Conservation (phyloP, 2,329 filamentous ascomycete species). For the Colletotrichum lupini region DNA sequence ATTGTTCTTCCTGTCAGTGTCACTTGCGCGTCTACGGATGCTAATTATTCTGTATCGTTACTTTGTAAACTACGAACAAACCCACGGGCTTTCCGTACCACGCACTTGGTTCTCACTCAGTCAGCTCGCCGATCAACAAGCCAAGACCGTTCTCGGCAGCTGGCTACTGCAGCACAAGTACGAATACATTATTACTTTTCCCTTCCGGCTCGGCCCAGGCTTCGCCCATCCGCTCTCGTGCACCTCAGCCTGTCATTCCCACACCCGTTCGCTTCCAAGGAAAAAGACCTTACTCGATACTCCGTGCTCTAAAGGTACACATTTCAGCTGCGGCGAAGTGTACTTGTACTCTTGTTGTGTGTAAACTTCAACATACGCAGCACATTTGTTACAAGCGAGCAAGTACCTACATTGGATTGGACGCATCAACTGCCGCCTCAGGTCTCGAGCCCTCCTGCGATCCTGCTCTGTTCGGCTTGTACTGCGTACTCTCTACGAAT, state of each 20-base stretch:
- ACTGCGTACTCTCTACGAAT: too few species aligned
- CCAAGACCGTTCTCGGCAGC: constrained; percentile 14
- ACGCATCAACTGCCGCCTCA: constrained; percentile 18
- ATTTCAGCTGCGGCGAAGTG: background rate
- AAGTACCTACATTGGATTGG: background rate
- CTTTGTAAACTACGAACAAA: too few species aligned
- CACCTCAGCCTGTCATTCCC: background rate
- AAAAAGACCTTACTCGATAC: background rate
- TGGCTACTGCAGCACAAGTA: background rate
- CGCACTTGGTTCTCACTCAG: background rate
- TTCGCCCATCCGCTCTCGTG: background rate
- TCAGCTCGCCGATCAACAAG: constrained; percentile 19
- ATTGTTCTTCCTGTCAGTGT: background rate
- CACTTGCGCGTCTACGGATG: background rate
- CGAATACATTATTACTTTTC: background rate
- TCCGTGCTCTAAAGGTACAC: background rate
- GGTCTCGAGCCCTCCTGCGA: constrained; percentile 23
- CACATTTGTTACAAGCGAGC: background rate
- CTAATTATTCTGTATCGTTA: background rate
- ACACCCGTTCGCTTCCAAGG: background rate
- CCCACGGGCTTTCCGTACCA: background rate
- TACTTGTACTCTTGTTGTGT: background rate
- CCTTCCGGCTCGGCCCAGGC: constrained; percentile 9
- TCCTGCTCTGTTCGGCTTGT: constrained; percentile 4
- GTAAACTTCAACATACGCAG: background rate